Conservation (phyloP, 2,329 filamentous ascomycete species). For the Exophiala xenobiotica region DNA sequence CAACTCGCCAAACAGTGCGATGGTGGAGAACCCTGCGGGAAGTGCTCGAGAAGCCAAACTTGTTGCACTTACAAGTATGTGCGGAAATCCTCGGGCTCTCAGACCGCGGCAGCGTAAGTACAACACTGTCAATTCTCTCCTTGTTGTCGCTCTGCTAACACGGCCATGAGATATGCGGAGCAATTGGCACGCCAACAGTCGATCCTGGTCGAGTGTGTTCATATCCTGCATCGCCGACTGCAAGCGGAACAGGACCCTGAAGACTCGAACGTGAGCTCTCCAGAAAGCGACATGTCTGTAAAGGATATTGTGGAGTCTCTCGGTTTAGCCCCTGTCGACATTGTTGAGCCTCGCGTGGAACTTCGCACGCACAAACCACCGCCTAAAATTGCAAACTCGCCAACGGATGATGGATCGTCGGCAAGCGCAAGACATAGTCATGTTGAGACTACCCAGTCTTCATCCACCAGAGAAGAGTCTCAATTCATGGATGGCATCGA, state of each 20-base stretch:
- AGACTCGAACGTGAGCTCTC: not conserved
- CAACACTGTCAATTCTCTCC: not conserved
- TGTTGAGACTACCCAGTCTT: not conserved
- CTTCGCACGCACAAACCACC: not conserved
- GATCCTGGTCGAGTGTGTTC: not conserved
- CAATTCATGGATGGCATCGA: not conserved
- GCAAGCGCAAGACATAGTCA: not conserved
- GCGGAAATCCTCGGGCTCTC: not conserved
- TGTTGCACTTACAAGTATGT: not conserved
- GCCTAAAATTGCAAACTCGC: too few species aligned
- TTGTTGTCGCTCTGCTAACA: not conserved
- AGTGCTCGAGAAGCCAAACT: not conserved
- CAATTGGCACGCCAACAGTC: not conserved
- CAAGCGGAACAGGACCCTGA: not conserved
- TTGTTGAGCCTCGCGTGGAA: not conserved
- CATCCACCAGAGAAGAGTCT: not conserved
- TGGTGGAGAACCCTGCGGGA: not conserved
- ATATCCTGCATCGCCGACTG: not conserved
- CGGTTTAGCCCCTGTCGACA: not conserved
- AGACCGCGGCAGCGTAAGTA: not conserved
- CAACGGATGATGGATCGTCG: not conserved
- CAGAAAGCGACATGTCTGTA: not conserved
- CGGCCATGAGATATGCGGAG: not conserved
- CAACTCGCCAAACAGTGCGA: not conserved
- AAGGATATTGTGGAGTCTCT: not conserved